phyloP scores from a whole-genome alignment of 1,284 basidiomycete species.

The Meripilus lineatus region DNA sequence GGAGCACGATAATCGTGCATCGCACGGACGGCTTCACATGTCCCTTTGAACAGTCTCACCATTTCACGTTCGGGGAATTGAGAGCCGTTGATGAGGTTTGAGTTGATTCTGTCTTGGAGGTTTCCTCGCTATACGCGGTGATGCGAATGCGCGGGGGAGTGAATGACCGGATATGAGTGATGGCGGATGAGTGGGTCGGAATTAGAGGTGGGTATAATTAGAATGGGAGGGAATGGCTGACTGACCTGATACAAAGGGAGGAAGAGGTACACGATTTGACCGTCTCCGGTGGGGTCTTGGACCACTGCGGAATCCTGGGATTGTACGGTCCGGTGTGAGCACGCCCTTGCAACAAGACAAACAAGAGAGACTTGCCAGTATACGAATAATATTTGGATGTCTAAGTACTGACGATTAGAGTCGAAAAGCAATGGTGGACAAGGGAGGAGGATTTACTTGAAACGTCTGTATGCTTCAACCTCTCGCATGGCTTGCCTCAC shows the following conservation, averaged over 20 bases:
- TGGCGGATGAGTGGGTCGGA: not conserved
- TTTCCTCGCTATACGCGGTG: conserved; percentile 65
- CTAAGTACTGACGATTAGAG: conserved; percentile 32
- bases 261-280: conserved; percentile 93
- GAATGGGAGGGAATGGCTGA: not conserved
- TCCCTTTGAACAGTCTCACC: conserved; percentile 87
- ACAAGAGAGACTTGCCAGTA: conserved; percentile 55
- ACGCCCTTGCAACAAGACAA: no score
- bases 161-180: not conserved
- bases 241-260: conserved; percentile 80
- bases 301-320: conserved; percentile 91
- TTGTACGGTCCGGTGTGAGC: not conserved
- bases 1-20: conserved; percentile 83
- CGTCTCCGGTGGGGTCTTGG: conserved; percentile 89
- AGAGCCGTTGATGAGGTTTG: conserved; percentile 78
- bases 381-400: conserved; percentile 87
- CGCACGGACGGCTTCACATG: conserved; percentile 88
- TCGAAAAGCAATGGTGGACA: not conserved
- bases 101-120: conserved; percentile 92
- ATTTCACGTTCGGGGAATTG: conserved; percentile 88
- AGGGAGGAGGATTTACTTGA: conserved; percentile 59
- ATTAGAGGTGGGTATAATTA: no score
- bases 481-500: conserved; percentile 86
- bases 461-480: conserved; percentile 86
- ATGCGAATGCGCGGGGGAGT: conserved; percentile 14